Evolutionary conservation across 2,329 filamentous ascomycete genomes (phyloP).

Genomic region (Ascochyta lentis): DNA sequence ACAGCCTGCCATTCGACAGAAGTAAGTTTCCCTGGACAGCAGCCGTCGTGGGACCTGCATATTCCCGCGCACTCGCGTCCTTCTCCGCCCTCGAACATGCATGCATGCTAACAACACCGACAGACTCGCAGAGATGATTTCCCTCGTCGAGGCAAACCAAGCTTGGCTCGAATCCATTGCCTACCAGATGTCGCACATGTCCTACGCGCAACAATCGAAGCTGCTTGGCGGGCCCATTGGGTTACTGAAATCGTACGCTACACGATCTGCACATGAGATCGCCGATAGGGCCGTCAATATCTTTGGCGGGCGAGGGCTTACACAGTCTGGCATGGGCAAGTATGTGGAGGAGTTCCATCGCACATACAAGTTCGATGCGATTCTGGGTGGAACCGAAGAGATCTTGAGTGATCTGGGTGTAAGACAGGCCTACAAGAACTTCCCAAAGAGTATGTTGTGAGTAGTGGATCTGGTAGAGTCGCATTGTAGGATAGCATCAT

Average conservation of each 20-base stretch:
- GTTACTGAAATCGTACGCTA: constrained; percentile 79
- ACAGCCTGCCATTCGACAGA: constrained; percentile 81
- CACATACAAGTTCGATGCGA: constrained; percentile 74
- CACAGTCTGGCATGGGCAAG: constrained; percentile 81
- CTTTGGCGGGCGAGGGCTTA: constrained; percentile 81
- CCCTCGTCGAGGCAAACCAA: constrained; percentile 80
- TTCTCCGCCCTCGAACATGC: neutral
- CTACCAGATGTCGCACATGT: constrained; percentile 88
- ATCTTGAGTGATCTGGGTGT: constrained; percentile 82
- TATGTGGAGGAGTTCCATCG: constrained; percentile 85
- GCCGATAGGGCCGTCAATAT: constrained; percentile 86
- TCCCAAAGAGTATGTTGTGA: constrained; percentile 84
- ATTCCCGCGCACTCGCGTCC: neutral
- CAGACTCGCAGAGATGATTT: constrained; percentile 84
- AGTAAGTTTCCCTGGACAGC: constrained; percentile 57
- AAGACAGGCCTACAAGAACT: constrained; percentile 80
- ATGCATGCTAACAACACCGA: constrained; percentile 1
- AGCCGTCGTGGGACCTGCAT: neutral
- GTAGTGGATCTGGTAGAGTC: constrained; percentile 3
- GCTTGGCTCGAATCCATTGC: constrained; percentile 85
- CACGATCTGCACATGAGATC: constrained; percentile 79
- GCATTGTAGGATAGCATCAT: constrained; percentile 14
- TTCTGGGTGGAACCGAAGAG: constrained; percentile 81
- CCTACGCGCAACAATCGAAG: constrained; percentile 76
- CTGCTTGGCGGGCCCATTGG: constrained; percentile 82